A percentile compares a stretch with the other conserved stretches of the same genome.
Evolutionary conservation across 208 protist species (phyloP).

Genomic region (Leishmania braziliensis): DNA sequence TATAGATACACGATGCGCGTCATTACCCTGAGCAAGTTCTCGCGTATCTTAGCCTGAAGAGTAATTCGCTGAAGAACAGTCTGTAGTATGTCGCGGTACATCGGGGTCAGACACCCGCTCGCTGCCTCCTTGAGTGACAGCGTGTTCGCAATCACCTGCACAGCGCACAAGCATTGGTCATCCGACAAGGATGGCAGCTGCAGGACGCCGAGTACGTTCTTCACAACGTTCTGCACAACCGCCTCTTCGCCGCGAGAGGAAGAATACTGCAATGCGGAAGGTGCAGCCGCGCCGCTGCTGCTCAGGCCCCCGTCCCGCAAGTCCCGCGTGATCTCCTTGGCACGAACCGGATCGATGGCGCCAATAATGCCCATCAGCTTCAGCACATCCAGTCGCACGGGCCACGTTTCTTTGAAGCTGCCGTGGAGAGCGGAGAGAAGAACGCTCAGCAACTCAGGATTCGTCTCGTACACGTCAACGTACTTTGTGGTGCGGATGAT

Average conservation of each 20-base stretch:
- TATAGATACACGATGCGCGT: slow-evolving; percentile 62
- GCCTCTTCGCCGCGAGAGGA: slow-evolving; percentile 53
- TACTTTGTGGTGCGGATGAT: slow-evolving; percentile 90
- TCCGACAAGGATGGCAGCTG: slow-evolving; percentile 81
- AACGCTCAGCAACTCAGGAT: slow-evolving; percentile 80
- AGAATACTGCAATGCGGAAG: slow-evolving; percentile 21
- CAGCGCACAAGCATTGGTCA: slow-evolving; percentile 79
- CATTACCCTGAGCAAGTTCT: slow-evolving; percentile 60
- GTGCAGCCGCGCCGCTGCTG: slow-evolving; percentile 23
- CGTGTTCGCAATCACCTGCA: slow-evolving; percentile 74
- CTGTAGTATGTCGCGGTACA: slow-evolving; percentile 68
- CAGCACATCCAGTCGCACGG: slow-evolving; percentile 85
- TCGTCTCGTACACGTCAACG: slow-evolving; percentile 75
- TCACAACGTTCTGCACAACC: slow-evolving; percentile 74
- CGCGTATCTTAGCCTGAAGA: slow-evolving; percentile 62
- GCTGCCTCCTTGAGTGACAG: slow-evolving; percentile 67
- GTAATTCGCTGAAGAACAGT: slow-evolving; percentile 66
- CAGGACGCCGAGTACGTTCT: slow-evolving; percentile 77
- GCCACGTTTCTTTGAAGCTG: slow-evolving; percentile 89
- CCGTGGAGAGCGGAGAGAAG: slow-evolving; percentile 84
- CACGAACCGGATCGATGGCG: slow-evolving; percentile 77
- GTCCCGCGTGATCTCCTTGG: slow-evolving; percentile 77
- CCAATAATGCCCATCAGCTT: slow-evolving; percentile 92
- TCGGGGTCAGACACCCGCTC: slow-evolving; percentile 47
- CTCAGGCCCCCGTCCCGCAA: slow-evolving; percentile 52